Evolutionary conservation across 2,329 filamentous ascomycete genomes (phyloP).

Genomic region (Sclerotinia borealis): DNA sequence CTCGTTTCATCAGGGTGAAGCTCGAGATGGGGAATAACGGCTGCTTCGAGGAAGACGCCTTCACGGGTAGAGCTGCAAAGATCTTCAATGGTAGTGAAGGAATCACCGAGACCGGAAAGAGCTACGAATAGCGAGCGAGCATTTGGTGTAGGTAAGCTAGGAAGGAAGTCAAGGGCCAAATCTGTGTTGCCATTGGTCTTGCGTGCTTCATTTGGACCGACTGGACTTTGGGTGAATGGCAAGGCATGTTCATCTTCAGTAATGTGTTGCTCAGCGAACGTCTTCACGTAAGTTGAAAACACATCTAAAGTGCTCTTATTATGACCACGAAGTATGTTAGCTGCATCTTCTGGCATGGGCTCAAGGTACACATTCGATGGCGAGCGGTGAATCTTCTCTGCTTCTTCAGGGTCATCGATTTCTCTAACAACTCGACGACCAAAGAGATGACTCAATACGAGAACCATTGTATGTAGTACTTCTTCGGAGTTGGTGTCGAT

Average conservation of each 20-base stretch:
- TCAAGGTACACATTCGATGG: constrained; percentile 62
- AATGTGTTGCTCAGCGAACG: constrained; percentile 58
- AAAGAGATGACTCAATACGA: constrained; percentile 67
- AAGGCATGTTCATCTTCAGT: constrained; percentile 27
- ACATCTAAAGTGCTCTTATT: constrained; percentile 56
- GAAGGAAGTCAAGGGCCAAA: constrained; percentile 20
- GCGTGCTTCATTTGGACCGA: constrained; percentile 16
- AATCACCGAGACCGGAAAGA: constrained; percentile 61
- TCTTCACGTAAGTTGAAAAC: constrained; percentile 63
- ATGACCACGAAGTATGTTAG: constrained; percentile 50
- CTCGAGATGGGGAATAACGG: constrained; percentile 63
- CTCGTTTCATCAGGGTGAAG: constrained; percentile 50
- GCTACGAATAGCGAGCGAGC: constrained; percentile 65
- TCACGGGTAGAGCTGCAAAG: constrained; percentile 59
- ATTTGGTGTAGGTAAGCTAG: constrained; percentile 36
- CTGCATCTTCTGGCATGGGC: constrained; percentile 51
- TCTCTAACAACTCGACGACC: constrained; percentile 48
- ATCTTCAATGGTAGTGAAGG: constrained; percentile 59
- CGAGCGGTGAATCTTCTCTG: constrained; percentile 47
- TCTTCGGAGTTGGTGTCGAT: constrained; percentile 44
- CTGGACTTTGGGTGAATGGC: constrained; percentile 28
- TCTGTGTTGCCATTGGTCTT: constrained; percentile 12
- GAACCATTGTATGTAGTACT: constrained; percentile 54
- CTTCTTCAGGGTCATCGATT: constrained; percentile 44
- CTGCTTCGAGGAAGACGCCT: constrained; percentile 69